phyloP scores from a whole-genome alignment of 2,329 filamentous ascomycete species.

The Colletotrichum nymphaeae region DNA sequence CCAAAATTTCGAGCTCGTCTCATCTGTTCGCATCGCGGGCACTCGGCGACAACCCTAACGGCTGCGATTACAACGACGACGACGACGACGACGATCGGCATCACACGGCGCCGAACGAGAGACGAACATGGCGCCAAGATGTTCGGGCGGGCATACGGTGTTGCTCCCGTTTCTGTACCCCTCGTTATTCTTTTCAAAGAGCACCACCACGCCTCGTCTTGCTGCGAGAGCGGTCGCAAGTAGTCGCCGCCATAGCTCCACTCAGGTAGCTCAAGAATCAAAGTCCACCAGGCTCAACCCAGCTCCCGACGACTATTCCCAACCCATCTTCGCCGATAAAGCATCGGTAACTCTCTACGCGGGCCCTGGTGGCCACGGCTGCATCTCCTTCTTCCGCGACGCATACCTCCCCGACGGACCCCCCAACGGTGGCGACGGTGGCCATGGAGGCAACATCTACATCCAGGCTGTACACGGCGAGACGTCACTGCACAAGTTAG shows the following conservation, averaged over 20 bases:
- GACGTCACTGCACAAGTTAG: constrained; percentile 92
- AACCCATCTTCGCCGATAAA: constrained; percentile 87
- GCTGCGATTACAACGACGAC: too few species aligned
- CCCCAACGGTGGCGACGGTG: constrained; percentile 94
- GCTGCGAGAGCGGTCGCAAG: constrained; percentile 38
- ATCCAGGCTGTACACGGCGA: constrained; percentile 93
- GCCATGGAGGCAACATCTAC: constrained; percentile 90
- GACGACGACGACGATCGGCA: background rate
- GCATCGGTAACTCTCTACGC: constrained; percentile 82
- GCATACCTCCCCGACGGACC: constrained; percentile 90
- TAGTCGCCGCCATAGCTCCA: constrained; percentile 35
- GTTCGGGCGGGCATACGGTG: constrained; percentile 48
- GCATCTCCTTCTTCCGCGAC: constrained; percentile 92
- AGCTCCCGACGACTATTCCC: constrained; percentile 83
- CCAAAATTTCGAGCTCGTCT: constrained; percentile 30
- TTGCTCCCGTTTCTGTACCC: constrained; percentile 65
- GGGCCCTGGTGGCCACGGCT: constrained; percentile 88
- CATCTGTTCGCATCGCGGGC: background rate
- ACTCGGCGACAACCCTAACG: background rate
- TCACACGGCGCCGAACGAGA: background rate
- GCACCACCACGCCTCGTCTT: constrained; percentile 40
- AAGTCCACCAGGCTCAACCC: constrained; percentile 77
- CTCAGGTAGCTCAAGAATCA: constrained; percentile 33
- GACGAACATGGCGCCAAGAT: constrained; percentile 54
- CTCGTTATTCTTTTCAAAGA: constrained; percentile 49